Conservation (phyloP, 352 stramenopile species). For the Globisporangium spinosum region DNA sequence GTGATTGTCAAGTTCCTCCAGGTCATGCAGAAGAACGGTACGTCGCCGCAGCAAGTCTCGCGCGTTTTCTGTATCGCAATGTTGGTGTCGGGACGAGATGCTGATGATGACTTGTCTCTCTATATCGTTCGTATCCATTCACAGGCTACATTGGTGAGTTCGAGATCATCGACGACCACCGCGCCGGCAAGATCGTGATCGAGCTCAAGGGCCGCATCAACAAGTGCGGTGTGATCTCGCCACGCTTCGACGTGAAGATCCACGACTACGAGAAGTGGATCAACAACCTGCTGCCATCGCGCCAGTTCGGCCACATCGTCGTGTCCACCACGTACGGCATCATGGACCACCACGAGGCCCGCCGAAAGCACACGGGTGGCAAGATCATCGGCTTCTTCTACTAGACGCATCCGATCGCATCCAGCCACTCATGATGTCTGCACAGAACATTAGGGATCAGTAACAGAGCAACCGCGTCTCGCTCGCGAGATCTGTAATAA, state of each 20-base stretch:
- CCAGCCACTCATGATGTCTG: background rate
- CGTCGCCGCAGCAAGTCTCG: slow-evolving; percentile 21
- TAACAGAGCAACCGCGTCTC: slow-evolving; percentile 10
- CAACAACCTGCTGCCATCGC: slow-evolving; percentile 97
- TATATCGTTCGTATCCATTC: background rate
- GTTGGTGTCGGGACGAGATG: background rate
- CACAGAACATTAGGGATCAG: slow-evolving; percentile 16
- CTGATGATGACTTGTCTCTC: background rate
- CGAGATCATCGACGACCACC: slow-evolving; percentile 99
- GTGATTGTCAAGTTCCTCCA: slow-evolving; percentile 99
- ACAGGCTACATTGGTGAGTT: slow-evolving; percentile 99
- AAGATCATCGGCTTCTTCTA: slow-evolving; percentile 99
- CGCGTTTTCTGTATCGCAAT: background rate
- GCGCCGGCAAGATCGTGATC: slow-evolving; percentile 98
- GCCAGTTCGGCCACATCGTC: slow-evolving; percentile 99
- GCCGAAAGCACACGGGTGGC: slow-evolving; percentile 99
- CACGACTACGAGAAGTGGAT: slow-evolving; percentile 99
- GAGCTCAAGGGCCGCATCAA: slow-evolving; percentile 99
- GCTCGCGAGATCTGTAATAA: slow-evolving; percentile 9
- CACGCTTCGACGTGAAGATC: slow-evolving; percentile 97
- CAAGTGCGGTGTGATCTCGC: slow-evolving; percentile 99
- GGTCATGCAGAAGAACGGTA: slow-evolving; percentile 99
- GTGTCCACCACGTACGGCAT: slow-evolving; percentile 88
- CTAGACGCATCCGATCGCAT: slow-evolving; percentile 49
- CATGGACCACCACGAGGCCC: slow-evolving; percentile 93